phyloP scores from a whole-genome alignment of 108 stramenopile genomes.

The Conticribra guillardii region DNA sequence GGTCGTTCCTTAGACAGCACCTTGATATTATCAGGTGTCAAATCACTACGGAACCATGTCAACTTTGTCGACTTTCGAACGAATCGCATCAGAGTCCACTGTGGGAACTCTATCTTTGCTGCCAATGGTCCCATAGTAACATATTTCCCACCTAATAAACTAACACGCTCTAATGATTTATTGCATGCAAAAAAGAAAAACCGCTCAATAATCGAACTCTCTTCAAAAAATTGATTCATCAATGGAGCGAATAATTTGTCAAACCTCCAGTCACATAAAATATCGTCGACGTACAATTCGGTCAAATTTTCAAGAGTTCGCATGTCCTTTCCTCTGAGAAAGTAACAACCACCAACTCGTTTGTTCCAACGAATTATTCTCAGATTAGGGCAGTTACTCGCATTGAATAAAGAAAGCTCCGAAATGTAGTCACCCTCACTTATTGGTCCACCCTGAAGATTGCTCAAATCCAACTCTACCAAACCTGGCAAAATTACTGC shows the following conservation, averaged over 20 bases:
- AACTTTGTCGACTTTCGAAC: constrained; percentile 33
- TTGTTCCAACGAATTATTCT: constrained; percentile 45
- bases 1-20: constrained; percentile 46
- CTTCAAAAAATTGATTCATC: constrained; percentile 23
- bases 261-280: constrained; percentile 7
- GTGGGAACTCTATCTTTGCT: constrained; percentile 26
- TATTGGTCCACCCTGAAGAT: constrained; percentile 29
- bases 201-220: constrained; percentile 26
- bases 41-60: constrained; percentile 53
- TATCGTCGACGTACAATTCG: constrained; percentile 42
- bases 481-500: constrained; percentile 8
- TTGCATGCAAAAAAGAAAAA: constrained; percentile 25
- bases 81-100: constrained; percentile 44
- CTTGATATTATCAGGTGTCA: constrained; percentile 38
- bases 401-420: constrained; percentile 20
- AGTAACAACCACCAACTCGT: constrained; percentile 26
- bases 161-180: constrained; percentile 35
- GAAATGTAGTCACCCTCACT: constrained; percentile 22
- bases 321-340: constrained; percentile 33
- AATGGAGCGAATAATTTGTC: constrained; percentile 22
- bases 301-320: constrained; percentile 43
- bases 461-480: constrained; percentile 23
- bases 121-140: constrained; percentile 10
- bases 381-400: constrained; percentile 37
- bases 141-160: constrained; percentile 36